Percentiles rank a stretch among this genome's conserved stretches.
These are phyloP conservation scores for Trichophyton benhamiae DNA, from an alignment of 2,329 filamentous ascomycete species.

Conservation along the genomic window DNA sequence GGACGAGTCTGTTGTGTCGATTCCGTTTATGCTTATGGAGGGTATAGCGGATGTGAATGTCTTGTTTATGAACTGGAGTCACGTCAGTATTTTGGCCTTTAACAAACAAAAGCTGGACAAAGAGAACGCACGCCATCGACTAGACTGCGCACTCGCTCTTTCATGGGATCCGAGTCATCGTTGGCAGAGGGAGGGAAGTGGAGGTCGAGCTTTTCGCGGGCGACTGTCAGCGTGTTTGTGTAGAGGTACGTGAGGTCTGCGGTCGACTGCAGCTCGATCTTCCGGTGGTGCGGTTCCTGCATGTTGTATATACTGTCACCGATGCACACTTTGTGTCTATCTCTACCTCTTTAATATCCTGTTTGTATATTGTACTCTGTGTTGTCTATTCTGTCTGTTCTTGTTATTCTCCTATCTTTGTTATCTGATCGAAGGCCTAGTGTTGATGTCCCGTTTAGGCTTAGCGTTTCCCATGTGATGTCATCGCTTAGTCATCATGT, in stretches of 20 bases:
- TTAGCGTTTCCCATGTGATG: background rate
- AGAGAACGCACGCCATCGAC: conserved; percentile 27
- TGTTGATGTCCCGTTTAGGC: background rate
- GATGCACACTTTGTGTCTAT: background rate
- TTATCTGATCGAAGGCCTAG: background rate
- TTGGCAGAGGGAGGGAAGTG: conserved; percentile 36
- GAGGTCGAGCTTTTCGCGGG: conserved; percentile 38
- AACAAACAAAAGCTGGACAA: background rate
- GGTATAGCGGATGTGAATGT: conserved; percentile 34
- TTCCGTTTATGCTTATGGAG: conserved; percentile 38
- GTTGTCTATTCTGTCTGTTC: background rate
- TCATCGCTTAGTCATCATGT: background rate
- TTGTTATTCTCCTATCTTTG: background rate
- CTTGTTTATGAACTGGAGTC: conserved; percentile 30
- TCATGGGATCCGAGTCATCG: conserved; percentile 31
- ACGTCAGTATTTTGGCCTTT: no score
- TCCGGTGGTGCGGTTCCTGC: conserved; percentile 32
- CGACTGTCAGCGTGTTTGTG: conserved; percentile 33
- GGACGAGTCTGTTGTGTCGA: conserved; percentile 23
- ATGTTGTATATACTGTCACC: conserved; percentile 10
- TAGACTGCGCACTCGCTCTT: conserved; percentile 31
- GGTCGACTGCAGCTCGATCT: conserved; percentile 40
- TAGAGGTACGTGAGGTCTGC: conserved; percentile 39
- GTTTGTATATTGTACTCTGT: background rate
- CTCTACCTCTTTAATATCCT: background rate